phyloP scores from a whole-genome alignment of 345 rosid genomes.

The Eucalyptus sp. region DNA sequence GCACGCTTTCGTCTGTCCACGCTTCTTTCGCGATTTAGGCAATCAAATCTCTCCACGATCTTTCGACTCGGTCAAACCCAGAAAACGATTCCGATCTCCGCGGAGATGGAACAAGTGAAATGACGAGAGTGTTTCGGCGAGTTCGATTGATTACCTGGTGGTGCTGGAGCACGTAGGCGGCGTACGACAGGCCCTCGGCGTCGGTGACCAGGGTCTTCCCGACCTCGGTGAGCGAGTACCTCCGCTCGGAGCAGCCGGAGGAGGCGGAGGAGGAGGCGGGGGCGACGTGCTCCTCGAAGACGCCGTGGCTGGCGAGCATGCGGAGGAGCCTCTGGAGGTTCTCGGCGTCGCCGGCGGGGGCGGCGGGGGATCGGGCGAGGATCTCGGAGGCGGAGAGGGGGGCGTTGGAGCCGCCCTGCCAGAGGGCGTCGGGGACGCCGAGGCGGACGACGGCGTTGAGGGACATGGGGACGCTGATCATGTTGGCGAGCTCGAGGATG shows the following conservation, averaged over 20 bases:
- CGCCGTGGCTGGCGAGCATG: conserved; percentile 68
- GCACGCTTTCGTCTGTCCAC: background rate
- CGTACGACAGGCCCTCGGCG: conserved; percentile 58
- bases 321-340: conserved; percentile 85
- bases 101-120: background rate
- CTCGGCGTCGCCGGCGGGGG: conserved; percentile 38
- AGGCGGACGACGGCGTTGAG: conserved; percentile 67
- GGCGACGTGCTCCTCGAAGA: conserved; percentile 52
- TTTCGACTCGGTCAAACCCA: background rate
- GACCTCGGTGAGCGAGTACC: conserved; percentile 55
- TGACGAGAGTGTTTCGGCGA: background rate
- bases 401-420: conserved; percentile 64
- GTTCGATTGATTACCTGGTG: conserved; percentile 37
- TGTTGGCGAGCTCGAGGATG: conserved; percentile 75
- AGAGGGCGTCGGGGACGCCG: conserved; percentile 71
- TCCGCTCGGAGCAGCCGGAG: conserved; percentile 18
- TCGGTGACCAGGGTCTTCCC: conserved; percentile 81
- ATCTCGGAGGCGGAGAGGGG: conserved; percentile 77
- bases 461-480: conserved; percentile 93
- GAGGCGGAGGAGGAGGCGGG: background rate
- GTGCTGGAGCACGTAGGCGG: conserved; percentile 79
- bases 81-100: background rate
- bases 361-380: conserved; percentile 28
- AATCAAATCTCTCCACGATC: background rate
- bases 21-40: background rate